phyloP scores from a whole-genome alignment of 768 basidiomycete species.

The Boletus reticuloceps region DNA sequence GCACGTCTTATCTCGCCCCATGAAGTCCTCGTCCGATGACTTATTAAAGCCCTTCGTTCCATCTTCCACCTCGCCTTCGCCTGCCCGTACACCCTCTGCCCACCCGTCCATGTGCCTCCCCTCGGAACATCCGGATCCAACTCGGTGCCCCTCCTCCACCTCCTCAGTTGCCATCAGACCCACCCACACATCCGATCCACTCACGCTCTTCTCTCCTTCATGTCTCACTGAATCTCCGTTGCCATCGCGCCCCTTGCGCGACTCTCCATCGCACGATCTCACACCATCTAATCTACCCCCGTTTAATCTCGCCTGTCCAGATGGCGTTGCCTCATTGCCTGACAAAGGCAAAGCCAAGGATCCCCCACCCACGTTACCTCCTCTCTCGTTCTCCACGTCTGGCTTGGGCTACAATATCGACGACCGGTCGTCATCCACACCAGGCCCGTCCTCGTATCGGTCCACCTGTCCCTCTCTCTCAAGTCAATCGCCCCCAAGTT shows the following conservation, averaged over 20 bases:
- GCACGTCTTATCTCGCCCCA: conserved; percentile 26
- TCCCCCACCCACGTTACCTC: conserved; percentile 60
- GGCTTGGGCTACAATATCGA: conserved; percentile 44
- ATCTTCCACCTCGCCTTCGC: not conserved
- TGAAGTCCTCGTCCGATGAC: conserved; percentile 52
- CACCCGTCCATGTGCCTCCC: conserved; percentile 6
- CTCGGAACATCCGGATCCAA: conserved; percentile 13
- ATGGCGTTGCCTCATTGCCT: conserved; percentile 26
- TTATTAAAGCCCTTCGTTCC: conserved; percentile 16
- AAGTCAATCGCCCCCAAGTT: conserved; percentile 10
- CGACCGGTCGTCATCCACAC: conserved; percentile 33
- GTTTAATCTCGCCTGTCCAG: conserved; percentile 8
- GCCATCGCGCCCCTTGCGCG: conserved; percentile 1
- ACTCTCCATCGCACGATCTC: conserved; percentile 6
- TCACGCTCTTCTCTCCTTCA: conserved; percentile 4
- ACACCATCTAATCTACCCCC: conserved; percentile 29
- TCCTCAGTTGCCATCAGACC: not conserved
- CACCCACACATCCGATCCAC: too few species aligned
- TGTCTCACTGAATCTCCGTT: conserved; percentile 5
- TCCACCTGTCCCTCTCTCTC: conserved; percentile 37
- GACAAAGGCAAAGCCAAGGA: conserved; percentile 57
- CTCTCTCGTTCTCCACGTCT: conserved; percentile 58
- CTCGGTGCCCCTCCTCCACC: not conserved
- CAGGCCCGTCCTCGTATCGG: conserved; percentile 35
- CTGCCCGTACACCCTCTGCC: conserved; percentile 8